These are phyloP conservation scores for Rosa persica DNA, from an alignment of 306 rosid species.

Conservation along the genomic window DNA sequence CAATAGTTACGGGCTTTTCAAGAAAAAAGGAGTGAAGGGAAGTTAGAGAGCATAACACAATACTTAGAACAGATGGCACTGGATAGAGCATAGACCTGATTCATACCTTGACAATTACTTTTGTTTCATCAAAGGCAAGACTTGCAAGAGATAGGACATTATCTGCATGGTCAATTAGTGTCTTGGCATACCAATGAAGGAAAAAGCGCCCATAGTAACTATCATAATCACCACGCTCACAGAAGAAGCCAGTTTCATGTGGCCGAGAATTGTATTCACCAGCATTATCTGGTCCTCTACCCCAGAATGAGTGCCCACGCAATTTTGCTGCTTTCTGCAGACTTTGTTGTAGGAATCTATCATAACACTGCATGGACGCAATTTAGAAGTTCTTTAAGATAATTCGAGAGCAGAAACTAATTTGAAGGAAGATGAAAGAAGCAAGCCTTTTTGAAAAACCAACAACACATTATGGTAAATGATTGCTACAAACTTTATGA, in stretches of 20 bases:
- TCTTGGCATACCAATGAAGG: constrained; percentile 92
- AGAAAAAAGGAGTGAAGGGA: constrained; percentile 22
- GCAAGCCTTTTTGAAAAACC: not conserved
- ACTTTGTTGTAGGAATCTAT: constrained; percentile 80
- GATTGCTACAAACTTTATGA: not conserved
- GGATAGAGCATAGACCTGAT: constrained; percentile 18
- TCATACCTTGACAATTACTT: constrained; percentile 75
- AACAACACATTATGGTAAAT: not conserved
- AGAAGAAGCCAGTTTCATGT: constrained; percentile 91
- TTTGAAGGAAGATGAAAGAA: constrained; percentile 8
- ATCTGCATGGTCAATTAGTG: constrained; percentile 80
- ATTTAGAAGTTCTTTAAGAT: not conserved
- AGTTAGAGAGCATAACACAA: constrained; percentile 1
- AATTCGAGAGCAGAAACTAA: not conserved
- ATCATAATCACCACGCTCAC: constrained; percentile 96
- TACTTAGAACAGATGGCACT: not conserved
- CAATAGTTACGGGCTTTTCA: not conserved
- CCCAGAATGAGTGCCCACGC: constrained; percentile 96
- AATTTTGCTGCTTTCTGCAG: constrained; percentile 77
- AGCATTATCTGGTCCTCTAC: constrained; percentile 92
- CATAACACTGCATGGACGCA: constrained; percentile 72
- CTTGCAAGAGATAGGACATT: constrained; percentile 90
- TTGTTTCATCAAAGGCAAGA: constrained; percentile 91
- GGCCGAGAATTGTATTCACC: constrained; percentile 92
- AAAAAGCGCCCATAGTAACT: constrained; percentile 97